Conservation (phyloP, 768 basidiomycete species). For the Boletus barrowsii region DNA sequence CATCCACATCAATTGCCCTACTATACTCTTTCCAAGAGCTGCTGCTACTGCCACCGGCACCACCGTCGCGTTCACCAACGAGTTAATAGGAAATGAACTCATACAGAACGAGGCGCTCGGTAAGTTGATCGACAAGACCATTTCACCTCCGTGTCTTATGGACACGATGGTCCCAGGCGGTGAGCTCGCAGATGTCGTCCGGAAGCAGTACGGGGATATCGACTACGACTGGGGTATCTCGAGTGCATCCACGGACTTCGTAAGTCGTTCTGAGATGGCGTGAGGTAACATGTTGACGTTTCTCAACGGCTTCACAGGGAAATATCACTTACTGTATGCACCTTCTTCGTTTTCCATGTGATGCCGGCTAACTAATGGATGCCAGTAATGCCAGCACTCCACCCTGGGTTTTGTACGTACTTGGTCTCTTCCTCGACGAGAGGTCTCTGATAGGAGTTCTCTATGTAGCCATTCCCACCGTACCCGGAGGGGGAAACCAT, state of each 20-base stretch:
- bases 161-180: constrained; percentile 40
- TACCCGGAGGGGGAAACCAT: constrained; percentile 72
- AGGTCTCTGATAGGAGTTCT: not conserved
- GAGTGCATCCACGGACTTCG: constrained; percentile 80
- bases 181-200: constrained; percentile 60
- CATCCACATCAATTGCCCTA: not conserved
- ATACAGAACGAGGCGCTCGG: constrained; percentile 67
- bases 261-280: constrained; percentile 35
- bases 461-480: constrained; percentile 67
- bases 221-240: constrained; percentile 67
- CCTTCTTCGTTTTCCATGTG: not conserved
- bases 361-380: constrained; percentile 1
- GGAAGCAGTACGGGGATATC: constrained; percentile 58
- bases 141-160: not conserved
- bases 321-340: constrained; percentile 71
- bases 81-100: constrained; percentile 48
- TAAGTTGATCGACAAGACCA: constrained; percentile 16
- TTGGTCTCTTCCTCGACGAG: not conserved
- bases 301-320: constrained; percentile 15
- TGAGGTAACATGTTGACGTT: not conserved
- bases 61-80: constrained; percentile 40
- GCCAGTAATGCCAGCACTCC: constrained; percentile 62
- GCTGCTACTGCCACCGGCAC: constrained; percentile 69
- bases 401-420: constrained; percentile 57
- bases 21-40: constrained; percentile 42